Evolutionary conservation across 2,329 filamentous ascomycete species (phyloP).

Genomic region (Coniella vitis): DNA sequence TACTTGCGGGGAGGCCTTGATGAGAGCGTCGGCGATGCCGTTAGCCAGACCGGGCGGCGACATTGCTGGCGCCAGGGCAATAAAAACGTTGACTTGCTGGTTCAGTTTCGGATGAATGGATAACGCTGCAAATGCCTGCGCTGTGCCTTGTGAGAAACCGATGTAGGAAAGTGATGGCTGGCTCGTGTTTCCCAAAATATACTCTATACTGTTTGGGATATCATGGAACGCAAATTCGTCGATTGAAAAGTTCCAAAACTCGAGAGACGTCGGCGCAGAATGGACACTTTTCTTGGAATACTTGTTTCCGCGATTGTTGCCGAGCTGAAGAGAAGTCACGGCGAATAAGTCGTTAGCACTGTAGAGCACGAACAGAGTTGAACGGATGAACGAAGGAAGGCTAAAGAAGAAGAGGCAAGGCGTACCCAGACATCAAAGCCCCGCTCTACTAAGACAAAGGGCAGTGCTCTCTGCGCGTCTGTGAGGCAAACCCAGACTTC

Average conservation of each 20-base stretch:
- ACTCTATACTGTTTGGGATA: slow-evolving; percentile 89
- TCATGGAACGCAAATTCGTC: slow-evolving; percentile 98
- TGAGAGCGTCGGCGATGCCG: slow-evolving; percentile 82
- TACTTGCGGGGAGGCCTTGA: slow-evolving; percentile 89
- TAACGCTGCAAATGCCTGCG: slow-evolving; percentile 89
- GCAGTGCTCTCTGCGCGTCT: slow-evolving; percentile 75
- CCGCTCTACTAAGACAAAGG: slow-evolving; percentile 80
- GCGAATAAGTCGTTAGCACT: too few species aligned
- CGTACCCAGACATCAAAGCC: slow-evolving; percentile 93
- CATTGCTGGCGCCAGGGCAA: slow-evolving; percentile 94
- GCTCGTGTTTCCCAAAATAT: slow-evolving; percentile 77
- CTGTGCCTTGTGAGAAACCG: slow-evolving; percentile 94
- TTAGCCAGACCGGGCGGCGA: slow-evolving; percentile 85
- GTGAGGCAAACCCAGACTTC: slow-evolving; percentile 97
- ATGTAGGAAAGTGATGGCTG: slow-evolving; percentile 88
- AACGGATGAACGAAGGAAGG: slow-evolving; percentile 22
- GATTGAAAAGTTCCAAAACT: slow-evolving; percentile 98
- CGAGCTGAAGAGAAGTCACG: slow-evolving; percentile 53
- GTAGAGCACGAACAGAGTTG: slow-evolving; percentile 18
- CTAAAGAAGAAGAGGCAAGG: background rate
- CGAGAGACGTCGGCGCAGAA: slow-evolving; percentile 62
- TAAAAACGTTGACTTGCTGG: slow-evolving; percentile 89
- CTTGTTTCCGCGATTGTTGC: slow-evolving; percentile 97
- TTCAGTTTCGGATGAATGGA: slow-evolving; percentile 91
- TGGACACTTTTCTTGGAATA: slow-evolving; percentile 93